These are phyloP conservation scores for Hyaloscypha hepaticicola DNA, from an alignment of 495 filamentous ascomycete genomes.

Conservation along the genomic window DNA sequence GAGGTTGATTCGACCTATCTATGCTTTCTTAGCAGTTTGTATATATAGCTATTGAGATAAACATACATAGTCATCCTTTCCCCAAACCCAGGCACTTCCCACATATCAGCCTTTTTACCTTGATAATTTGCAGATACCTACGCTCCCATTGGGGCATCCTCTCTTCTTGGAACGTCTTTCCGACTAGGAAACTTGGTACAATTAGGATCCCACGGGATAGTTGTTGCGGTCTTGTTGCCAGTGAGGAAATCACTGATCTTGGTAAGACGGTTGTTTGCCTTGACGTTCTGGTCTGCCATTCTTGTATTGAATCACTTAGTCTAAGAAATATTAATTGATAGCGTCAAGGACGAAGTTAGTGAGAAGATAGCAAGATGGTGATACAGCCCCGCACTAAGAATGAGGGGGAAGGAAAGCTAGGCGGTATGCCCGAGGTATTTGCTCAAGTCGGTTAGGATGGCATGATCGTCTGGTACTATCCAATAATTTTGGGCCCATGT, in stretches of 20 bases:
- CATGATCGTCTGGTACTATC: background rate
- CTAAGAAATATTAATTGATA: background rate
- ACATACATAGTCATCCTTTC: constrained; percentile 51
- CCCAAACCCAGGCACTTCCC: constrained; percentile 60
- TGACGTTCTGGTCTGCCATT: constrained; percentile 20
- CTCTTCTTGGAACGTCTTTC: constrained; percentile 50
- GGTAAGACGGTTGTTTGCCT: constrained; percentile 34
- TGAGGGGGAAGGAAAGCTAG: constrained; percentile 3
- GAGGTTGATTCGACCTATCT: constrained; percentile 57
- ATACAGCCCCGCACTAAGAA: background rate
- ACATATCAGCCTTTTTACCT: background rate
- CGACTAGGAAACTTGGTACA: constrained; percentile 49
- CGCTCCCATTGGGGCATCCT: constrained; percentile 24
- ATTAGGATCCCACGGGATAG: constrained; percentile 56
- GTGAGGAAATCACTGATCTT: constrained; percentile 45
- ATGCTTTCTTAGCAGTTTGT: background rate
- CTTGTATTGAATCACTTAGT: constrained; percentile 1
- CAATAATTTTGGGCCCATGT: background rate
- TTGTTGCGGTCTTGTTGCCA: constrained; percentile 41
- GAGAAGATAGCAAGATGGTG: background rate
- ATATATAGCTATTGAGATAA: background rate
- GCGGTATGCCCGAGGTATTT: background rate
- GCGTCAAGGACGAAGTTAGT: background rate
- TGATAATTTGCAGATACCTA: constrained; percentile 5
- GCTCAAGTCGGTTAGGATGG: background rate